Evolutionary conservation across 257 asterid species (phyloP), one percentile per base, ranked within the genome.

Genomic region (Capsicum rhomboideum): DNA sequence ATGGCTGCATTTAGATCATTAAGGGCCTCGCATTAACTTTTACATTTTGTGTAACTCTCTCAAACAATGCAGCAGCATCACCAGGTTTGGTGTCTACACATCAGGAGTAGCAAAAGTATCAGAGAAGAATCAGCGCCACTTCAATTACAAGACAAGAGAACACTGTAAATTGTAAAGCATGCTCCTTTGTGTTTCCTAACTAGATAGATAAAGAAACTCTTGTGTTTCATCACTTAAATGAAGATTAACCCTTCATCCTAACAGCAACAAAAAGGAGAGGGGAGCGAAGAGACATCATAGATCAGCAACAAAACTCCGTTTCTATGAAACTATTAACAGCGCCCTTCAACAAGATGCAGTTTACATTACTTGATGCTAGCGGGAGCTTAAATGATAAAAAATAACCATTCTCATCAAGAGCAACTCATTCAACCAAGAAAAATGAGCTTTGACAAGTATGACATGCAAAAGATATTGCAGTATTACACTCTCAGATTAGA

Each of bases 21-120:
- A 42, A 96, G 97, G 66, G 97, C 98, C 85, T 96, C 99, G 53
- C 96, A 90, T 92, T 94, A 86, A 94, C 93, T 88, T 89, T 96
- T 72, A 96, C 88, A 85, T 90, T 91, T 88, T 94, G 92, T 67
- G 94, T 88, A 75, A 91, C 95, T 91, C 92, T 94, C 90, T 93
- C 96, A 29, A 92, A 93, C 64, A 93, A 79, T 16, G 98, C 91
- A 87, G 97, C 94, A 86, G 93, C 84, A 88, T 87, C 97, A 64
- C 92, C 92, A 72, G 95, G 85, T 77, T 91, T 91, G 80, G 92
- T 94, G 88, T 91, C 99, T 95, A 88, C 79, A 80, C 13, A 83
- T 80, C 53, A 34, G 74, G 14, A 53, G 58, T 71, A 28, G 12
- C 46, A 64, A 82, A 83, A 6, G 55, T 71, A 67, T 46, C 69